Evolutionary conservation across 352 stramenopile species (phyloP), one percentile per base, ranked within the genome.

Genomic region (Pythium insidiosum): DNA sequence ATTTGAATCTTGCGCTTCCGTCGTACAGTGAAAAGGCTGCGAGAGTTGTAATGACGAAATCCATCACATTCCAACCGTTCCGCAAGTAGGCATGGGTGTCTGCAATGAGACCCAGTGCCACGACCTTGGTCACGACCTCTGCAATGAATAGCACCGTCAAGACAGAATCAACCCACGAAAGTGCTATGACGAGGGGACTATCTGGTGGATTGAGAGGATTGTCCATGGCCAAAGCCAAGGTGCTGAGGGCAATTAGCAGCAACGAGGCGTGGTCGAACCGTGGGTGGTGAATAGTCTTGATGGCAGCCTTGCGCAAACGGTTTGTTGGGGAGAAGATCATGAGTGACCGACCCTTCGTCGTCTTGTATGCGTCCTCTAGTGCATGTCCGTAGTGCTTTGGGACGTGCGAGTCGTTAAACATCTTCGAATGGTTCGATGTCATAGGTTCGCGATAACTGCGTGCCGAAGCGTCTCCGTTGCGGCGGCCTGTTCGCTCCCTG

Each of bases 61-160:
- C 88, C 36, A 97, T 76, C 6, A 86, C 45, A 53, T 97, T 97
- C 86, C 88, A 97, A 24, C 58, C 57, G 42, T 91, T 84, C 15
- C 74, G 65, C 6, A 95, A 48, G 38, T 96, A 97, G 20, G 61
- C 58, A 21, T 75, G 56, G 21, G 75, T 46, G 31, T 80, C 66
- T 5, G 83, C 37, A 9, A 90, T 16, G 18, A 91, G 85, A 10
- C 88, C 88, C 16, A 89, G 45, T 2, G 78, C 79, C 9, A 96
- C 60, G 10, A 96, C 73, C 53, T 97, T 97, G 25, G 96, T 49
- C 13, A 70, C 51, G 15, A 82, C 73, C 53, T 97, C 90, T 2
- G 88, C 34, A 19, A 88, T 67, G 60, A 97, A 97, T 6, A 97
- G 35, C 16, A 74, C 47, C 1, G 84, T 95, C 37, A 97, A 54